Conservation (phyloP, 176 grass and related monocot genomes). For the Hordeum vulgare region MorexV3_pseudomolecules_assembly NC_058520.1:531576910-531577409, state of each 20-base stretch:
- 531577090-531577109: constrained; percentile 98
- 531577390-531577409: constrained; percentile 86
- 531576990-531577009: constrained; percentile 77
- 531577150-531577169: constrained; percentile 94
- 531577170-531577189: constrained; percentile 80
- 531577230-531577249: constrained; percentile 89
- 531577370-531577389: constrained; percentile 91
- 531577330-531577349: constrained; percentile 90
- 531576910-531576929: neutral
- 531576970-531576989: constrained; percentile 60
- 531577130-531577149: constrained; percentile 89
- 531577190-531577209: constrained; percentile 90
- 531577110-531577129: constrained; percentile 76
- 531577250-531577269: constrained; percentile 91
- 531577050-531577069: constrained; percentile 79
- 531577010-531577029: constrained; percentile 73
- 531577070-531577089: constrained; percentile 61
- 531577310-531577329: constrained; percentile 90
- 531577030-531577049: constrained; percentile 98
- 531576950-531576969: neutral
- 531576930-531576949: neutral
- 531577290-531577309: constrained; percentile 55
- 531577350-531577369: constrained; percentile 86
- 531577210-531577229: constrained; percentile 91
- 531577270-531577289: constrained; percentile 79